Evolutionary conservation across 2,329 filamentous ascomycete genomes (phyloP), one percentile per base, ranked within the genome.

Genomic region (Scedosporium dehoogii): DNA sequence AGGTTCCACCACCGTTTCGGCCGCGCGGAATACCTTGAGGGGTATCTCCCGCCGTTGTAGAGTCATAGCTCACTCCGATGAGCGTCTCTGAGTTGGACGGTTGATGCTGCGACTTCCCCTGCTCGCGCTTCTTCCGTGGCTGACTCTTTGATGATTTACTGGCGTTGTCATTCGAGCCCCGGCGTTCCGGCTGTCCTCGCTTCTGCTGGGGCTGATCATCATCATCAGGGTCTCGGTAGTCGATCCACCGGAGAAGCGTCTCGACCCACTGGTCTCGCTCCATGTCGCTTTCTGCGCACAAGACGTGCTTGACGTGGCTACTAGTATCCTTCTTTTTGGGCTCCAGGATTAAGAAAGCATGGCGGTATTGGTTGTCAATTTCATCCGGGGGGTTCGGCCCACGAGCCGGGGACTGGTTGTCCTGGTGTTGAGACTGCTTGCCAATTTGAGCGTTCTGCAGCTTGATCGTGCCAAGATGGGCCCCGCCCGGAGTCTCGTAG

Each of bases 251-350:
- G 64, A 97, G 78, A 48, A 99, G 79, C 23, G 90, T 88, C 63
- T 96, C 90, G 1, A 99, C 93, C 94, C 94, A 99, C 55, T 88
- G 82, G 74, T 99, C 94, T 64, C 94, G 86, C 76, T 99, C 94
- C 64, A 81, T 82, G 69, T 99, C 94, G 69, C 90, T 97, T 74
- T 99, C 94, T 0, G 94, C 93, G 72, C 94, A 99, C 18, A 99
- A 79, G 0, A 99, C 92, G 72, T 99, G 94, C 66, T 93, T 90
- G 25, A 97, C 91, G 61, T 93, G 83, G 67, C 89, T 92, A 23
- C 82, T 87, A 0, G 92, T 92, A 70, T 99, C 94, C 74, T 96
- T 97, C 74, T 92, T 91, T 78, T 99, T 99, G 1, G 93, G 93
- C 71, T 99, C 94, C 60, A 97, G 73, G 61, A 99, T 90, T 56